Evolutionary conservation across 2,329 filamentous ascomycete genomes (phyloP), one percentile per base, ranked within the genome.

Genomic region (Remersonia thermophila): DNA sequence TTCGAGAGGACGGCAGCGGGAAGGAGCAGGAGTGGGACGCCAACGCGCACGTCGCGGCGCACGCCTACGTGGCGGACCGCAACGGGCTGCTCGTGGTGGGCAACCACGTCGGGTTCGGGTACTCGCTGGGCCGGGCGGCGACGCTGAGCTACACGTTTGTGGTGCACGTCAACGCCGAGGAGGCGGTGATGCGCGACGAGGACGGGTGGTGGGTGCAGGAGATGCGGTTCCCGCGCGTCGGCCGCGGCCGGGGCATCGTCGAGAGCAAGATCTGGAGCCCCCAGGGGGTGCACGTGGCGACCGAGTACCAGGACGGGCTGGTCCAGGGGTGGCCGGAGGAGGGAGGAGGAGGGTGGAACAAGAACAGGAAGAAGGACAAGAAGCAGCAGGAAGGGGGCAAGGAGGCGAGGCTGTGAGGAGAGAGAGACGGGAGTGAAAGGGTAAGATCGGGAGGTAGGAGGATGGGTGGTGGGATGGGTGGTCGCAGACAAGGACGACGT

Each of bases 201-300:
- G 47, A 53, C 5, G 57, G 56, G 10, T 73, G 69, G 69, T 73
- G 69, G 69, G 49, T 73, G 12, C 66, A 71, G 48, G 69, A 73
- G 48, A 56, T 57, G 1, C 59, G 48, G 23, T 72, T 69, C 49
- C 65, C 69, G 3, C 52, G 68, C 15, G 55, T 62, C 3, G 62
- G 54, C 15, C 60, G 63, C 2, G 66, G 66, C 0, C 55, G 69
- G 29, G 63, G 59, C 2, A 57, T 67, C 32, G 52, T 73, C 41
- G 56, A 65, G 49, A 63, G 57, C 36, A 66, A 65, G 53, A 63
- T 70, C 23, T 73, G 69, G 69, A 73, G 67, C 40, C 69, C 69
- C 0, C 45, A 51, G 3, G 69, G 69, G 3, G 56, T 62, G 15
- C 69, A 73, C 44, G 61, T 73, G 2, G 69, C 69, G 4, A 71